Evolutionary conservation across 805 yeast genomes (phyloP).

Genomic region (Zygosaccharomyces bisporus): DNA sequence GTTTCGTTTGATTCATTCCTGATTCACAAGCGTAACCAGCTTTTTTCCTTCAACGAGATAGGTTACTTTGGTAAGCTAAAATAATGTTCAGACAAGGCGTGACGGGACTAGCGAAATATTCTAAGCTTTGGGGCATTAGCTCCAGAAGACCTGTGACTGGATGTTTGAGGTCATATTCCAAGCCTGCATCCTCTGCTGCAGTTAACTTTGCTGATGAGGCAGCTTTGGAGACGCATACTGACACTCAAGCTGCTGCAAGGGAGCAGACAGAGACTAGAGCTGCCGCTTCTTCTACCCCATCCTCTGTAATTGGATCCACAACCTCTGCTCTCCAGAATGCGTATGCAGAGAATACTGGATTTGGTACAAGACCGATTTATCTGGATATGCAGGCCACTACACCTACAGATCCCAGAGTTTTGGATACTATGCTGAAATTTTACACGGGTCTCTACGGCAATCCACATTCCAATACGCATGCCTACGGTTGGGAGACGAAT

Average conservation of each 20-base stretch:
- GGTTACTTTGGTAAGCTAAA: neutral
- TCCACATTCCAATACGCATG: conserved; percentile 95
- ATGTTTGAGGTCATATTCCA: conserved; percentile 10
- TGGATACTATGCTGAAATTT: conserved; percentile 80
- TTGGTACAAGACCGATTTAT: conserved; percentile 86
- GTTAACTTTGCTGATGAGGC: conserved; percentile 27
- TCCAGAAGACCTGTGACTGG: neutral
- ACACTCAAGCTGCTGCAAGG: conserved; percentile 32
- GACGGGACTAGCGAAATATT: conserved; percentile 5
- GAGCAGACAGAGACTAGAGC: conserved; percentile 29
- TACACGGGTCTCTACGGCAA: conserved; percentile 94
- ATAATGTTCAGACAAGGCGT: conserved; percentile 6
- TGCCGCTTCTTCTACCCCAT: conserved; percentile 16
- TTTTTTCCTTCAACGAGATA: neutral
- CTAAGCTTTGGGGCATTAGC: neutral
- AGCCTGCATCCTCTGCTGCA: conserved; percentile 28
- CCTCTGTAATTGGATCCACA: conserved; percentile 25
- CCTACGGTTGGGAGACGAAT: conserved; percentile 99
- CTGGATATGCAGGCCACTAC: conserved; percentile 98
- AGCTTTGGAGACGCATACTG: conserved; percentile 34
- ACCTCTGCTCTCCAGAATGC: conserved; percentile 38
- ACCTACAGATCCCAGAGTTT: conserved; percentile 94
- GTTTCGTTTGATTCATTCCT: no score
- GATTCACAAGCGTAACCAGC: no score
- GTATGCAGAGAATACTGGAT: conserved; percentile 39